Conservation (phyloP, 2,329 filamentous ascomycete species). For the Cercospora zeina region DNA sequence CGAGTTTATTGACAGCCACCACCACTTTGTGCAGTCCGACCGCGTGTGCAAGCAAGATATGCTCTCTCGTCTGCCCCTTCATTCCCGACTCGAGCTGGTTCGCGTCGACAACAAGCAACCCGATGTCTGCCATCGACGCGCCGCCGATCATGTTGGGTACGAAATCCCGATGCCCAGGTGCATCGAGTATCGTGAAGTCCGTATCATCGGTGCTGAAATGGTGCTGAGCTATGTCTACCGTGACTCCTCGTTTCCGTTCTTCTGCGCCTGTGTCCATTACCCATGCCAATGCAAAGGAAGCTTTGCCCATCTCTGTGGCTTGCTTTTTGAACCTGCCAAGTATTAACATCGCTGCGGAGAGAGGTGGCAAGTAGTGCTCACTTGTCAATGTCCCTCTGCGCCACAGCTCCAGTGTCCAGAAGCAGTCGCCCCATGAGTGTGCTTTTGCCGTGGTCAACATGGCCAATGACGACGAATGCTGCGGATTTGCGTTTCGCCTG, state of each 20-base stretch:
- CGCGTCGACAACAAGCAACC: constrained; percentile 89
- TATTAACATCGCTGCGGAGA: constrained; percentile 11
- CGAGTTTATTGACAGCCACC: constrained; percentile 93
- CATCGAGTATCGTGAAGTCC: constrained; percentile 89
- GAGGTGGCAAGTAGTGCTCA: constrained; percentile 14
- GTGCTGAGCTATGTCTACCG: constrained; percentile 94
- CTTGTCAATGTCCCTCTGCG: constrained; percentile 83
- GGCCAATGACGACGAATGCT: constrained; percentile 59
- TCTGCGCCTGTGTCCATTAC: constrained; percentile 90
- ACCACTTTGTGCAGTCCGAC: constrained; percentile 87
- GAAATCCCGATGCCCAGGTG: constrained; percentile 91
- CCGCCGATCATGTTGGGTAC: constrained; percentile 99
- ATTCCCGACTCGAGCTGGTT: constrained; percentile 93
- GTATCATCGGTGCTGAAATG: constrained; percentile 88
- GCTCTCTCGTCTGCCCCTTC: constrained; percentile 91
- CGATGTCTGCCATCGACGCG: constrained; percentile 92
- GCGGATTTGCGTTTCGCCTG: constrained; percentile 33
- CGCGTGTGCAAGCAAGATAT: constrained; percentile 83
- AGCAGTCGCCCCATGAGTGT: constrained; percentile 95
- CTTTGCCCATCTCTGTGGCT: constrained; percentile 87
- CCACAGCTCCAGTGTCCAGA: constrained; percentile 82
- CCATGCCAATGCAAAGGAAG: constrained; percentile 95
- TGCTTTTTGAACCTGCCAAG: constrained; percentile 57
- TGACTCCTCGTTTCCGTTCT: constrained; percentile 85
- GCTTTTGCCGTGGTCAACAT: constrained; percentile 96